Conservation (phyloP, 2,329 filamentous ascomycete species). For the Colletotrichum tropicale region DNA sequence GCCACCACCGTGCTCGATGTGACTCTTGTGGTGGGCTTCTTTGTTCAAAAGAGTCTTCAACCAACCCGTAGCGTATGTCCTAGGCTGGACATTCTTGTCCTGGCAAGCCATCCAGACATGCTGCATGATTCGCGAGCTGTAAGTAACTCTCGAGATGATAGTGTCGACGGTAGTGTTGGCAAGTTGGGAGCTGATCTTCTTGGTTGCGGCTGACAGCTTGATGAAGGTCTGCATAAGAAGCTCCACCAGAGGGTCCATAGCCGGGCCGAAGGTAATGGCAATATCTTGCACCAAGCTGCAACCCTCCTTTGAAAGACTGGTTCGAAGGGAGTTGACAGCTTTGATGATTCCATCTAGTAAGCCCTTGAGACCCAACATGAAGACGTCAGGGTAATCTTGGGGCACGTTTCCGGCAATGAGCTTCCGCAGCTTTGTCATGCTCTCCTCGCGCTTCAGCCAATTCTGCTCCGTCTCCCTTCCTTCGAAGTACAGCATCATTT, state of each 20-base stretch:
- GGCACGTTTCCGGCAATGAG: slow-evolving; percentile 85
- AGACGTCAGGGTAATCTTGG: slow-evolving; percentile 74
- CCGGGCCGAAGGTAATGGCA: slow-evolving; percentile 75
- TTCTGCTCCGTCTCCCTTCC: slow-evolving; percentile 90
- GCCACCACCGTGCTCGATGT: slow-evolving; percentile 84
- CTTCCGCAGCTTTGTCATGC: slow-evolving; percentile 74
- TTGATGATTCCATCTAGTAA: slow-evolving; percentile 91
- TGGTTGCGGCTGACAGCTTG: slow-evolving; percentile 87
- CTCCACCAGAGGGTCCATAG: slow-evolving; percentile 87
- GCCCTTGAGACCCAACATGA: slow-evolving; percentile 72
- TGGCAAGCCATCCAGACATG: slow-evolving; percentile 83
- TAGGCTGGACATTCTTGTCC: slow-evolving; percentile 92
- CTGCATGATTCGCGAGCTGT: slow-evolving; percentile 80
- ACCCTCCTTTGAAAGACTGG: slow-evolving; percentile 87
- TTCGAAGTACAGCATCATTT: slow-evolving; percentile 83
- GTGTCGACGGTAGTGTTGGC: slow-evolving; percentile 82
- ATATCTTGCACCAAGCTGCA: slow-evolving; percentile 86
- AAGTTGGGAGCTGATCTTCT: slow-evolving; percentile 88
- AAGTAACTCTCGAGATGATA: slow-evolving; percentile 80
- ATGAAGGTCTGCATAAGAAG: slow-evolving; percentile 87
- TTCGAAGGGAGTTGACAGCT: slow-evolving; percentile 80
- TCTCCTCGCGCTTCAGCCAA: slow-evolving; percentile 87
- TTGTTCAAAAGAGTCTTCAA: slow-evolving; percentile 81
- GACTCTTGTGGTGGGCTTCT: slow-evolving; percentile 77
- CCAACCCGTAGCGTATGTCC: slow-evolving; percentile 82